Evolutionary conservation across 202 grass and related monocot genomes (phyloP).

Genomic region (Elaeis oleifera): DNA sequence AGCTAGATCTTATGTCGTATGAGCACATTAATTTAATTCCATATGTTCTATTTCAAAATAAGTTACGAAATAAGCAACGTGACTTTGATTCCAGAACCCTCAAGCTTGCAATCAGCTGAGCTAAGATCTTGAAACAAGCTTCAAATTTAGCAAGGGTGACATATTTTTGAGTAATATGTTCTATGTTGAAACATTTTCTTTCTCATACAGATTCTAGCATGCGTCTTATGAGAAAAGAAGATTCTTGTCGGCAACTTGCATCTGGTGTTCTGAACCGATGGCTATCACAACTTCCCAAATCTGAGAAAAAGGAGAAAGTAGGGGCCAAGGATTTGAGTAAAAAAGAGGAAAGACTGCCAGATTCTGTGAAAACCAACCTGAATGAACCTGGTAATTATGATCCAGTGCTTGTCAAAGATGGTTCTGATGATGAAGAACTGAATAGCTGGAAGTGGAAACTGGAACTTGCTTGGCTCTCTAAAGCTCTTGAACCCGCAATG

Average conservation of each 20-base stretch:
- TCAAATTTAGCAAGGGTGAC: not conserved
- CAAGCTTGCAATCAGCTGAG: no score
- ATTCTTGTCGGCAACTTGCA: slow-evolving; percentile 3
- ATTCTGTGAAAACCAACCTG: slow-evolving; percentile 17
- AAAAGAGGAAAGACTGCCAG: not conserved
- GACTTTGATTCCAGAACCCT: no score
- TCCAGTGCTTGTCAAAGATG: slow-evolving; percentile 10
- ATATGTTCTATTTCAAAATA: no score
- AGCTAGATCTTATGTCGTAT: no score
- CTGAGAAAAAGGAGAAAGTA: slow-evolving; percentile 2
- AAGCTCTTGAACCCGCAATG: slow-evolving; percentile 60
- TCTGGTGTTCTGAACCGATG: not conserved
- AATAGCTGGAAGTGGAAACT: slow-evolving; percentile 57
- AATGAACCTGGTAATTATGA: not conserved
- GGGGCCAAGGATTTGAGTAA: not conserved
- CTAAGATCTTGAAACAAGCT: not conserved
- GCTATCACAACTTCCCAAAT: slow-evolving; percentile 5
- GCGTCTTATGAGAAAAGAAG: not conserved
- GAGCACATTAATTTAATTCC: no score
- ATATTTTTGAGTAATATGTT: not conserved
- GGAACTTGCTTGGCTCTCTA: slow-evolving; percentile 80
- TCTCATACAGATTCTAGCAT: slow-evolving; percentile 3
- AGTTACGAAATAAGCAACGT: no score
- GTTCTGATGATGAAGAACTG: slow-evolving; percentile 31
- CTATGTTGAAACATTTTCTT: not conserved